Evolutionary conservation across 2,329 filamentous ascomycete genomes (phyloP), one percentile per base, ranked within the genome.

Genomic region (Sclerotinia spermophila): DNA sequence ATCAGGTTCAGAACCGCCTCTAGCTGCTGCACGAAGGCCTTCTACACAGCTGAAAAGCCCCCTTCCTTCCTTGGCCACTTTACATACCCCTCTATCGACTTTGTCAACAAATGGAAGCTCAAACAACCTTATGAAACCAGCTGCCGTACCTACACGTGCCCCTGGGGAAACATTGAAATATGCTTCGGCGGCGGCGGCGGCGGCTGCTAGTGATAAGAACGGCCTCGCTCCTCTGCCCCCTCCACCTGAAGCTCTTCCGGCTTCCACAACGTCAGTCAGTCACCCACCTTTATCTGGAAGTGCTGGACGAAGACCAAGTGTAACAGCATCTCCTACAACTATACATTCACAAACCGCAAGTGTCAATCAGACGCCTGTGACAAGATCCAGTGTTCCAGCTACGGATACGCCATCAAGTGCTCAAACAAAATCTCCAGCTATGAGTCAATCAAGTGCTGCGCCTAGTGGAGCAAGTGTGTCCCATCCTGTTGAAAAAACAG

Each of bases 141-240:
- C 96, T 27, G 90, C 93, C 27, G 82, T 94, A 76, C 96, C 96
- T 1, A 89, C 92, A 71, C 89, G 95, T 80, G 90, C 92, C 10
- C 92, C 93, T 5, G 94, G 94, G 62, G 95, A 98, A 80, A 93
- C 92, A 1, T 85, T 99, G 75, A 98, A 98, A 82, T 99, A 99
- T 80, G 96, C 96, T 59, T 98, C 96, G 51, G 96, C 96, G 0
- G 96, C 96, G 0, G 96, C 96, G 0, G 96, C 96, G 0, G 96
- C 95, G 0, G 95, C 96, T 1, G 93, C 94, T 60, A 95, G 93
- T 83, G 95, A 91, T 79, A 91, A 98, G 45, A 94, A 92, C 82
- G 96, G 96, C 38, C 97, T 99, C 78, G 90, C 95, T 71, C 96
- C 96, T 55, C 85, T 98, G 78, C 96, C 96, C 69, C 95, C 96